These are phyloP conservation scores for Inonotus obliquus DNA, from an alignment of 1,284 basidiomycete genomes.

Conservation along the genomic window DNA sequence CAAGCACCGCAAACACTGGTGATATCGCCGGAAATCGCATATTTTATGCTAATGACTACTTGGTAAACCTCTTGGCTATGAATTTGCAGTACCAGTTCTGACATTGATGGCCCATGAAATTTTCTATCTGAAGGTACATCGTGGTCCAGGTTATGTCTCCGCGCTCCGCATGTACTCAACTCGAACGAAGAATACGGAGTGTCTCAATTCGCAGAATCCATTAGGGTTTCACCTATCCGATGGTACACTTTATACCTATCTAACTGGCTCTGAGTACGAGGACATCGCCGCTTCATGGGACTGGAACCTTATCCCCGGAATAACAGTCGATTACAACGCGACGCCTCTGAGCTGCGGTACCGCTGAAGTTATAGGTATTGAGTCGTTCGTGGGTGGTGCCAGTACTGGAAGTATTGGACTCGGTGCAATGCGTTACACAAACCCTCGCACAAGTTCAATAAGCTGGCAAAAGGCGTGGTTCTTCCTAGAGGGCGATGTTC, in stretches of 20 bases:
- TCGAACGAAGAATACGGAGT: conserved; percentile 61
- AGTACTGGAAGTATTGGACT: conserved; percentile 51
- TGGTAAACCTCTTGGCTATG: conserved; percentile 36
- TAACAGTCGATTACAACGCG: conserved; percentile 53
- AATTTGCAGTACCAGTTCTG: neutral
- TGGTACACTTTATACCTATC: conserved; percentile 58
- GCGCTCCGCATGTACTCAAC: conserved; percentile 63
- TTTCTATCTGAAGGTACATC: conserved; percentile 41
- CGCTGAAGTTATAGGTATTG: conserved; percentile 39
- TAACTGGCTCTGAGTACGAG: conserved; percentile 61
- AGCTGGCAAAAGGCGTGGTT: conserved; percentile 69
- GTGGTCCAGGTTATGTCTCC: conserved; percentile 52
- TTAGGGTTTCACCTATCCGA: conserved; percentile 66
- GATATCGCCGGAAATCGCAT: conserved; percentile 54
- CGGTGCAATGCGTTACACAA: conserved; percentile 58
- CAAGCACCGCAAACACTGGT: conserved; percentile 51
- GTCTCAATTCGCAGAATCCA: conserved; percentile 57
- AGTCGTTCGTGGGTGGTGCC: conserved; percentile 59
- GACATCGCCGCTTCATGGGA: conserved; percentile 67
- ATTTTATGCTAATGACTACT: conserved; percentile 67
- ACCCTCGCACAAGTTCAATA: conserved; percentile 51
- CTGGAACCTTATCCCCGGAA: conserved; percentile 70
- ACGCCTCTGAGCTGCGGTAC: conserved; percentile 44
- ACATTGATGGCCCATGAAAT: neutral
- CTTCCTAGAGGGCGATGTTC: conserved; percentile 59